Base-by-base conservation (phyloP, 805 yeast genomes). In the Ascoidea tarda region DNA sequence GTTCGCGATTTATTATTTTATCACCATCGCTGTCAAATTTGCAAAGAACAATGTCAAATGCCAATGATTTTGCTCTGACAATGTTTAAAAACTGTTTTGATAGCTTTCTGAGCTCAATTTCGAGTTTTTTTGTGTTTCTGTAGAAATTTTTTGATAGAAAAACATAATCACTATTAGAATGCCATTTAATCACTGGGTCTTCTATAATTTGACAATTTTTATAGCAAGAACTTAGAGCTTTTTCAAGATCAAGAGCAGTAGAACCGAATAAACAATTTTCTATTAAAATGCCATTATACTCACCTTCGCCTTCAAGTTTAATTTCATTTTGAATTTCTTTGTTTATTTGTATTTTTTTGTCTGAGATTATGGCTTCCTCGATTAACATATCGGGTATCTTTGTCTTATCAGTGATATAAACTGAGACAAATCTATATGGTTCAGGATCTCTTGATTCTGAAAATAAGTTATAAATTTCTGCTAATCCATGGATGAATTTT, bases 391-490 rank as follows among this genome's bases (percentile, higher is more conserved):
- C 59, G 0, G 88, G 87, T 2, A 69, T 53, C 6, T 56, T 59
- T 0, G 70, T 62, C 1, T 52, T 57, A 10, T 59, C 54, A 5
- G 63, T 61, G 48, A 71, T 64, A 50, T 70, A 66, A n/a, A 88
- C 72, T 57, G 77, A 81, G 0, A 88, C 91, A 8, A 84, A 77
- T 55, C 96, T 66, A 51, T 78, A 72, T 0, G 96, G 96, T 58
- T 87, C 96, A 2, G 77, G 78, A 64, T 87, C 96, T 56, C 86
- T 93, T 1, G 90, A 77, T 59, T 85, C 89, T 0, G 84, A 71
- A 58, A 76, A 80, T 10, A 87, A 59, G 10, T 74, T 69, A 62
- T 70, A 87, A 0, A 78, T 66, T 32, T 72, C 77, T 0, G 89
- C 82, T 46, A 89, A 60, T 51, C 79, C 80, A 60, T 82, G 91